Base-by-base conservation (phyloP, 2,329 filamentous ascomycete genomes). In the Fusarium begoniae region DNA sequence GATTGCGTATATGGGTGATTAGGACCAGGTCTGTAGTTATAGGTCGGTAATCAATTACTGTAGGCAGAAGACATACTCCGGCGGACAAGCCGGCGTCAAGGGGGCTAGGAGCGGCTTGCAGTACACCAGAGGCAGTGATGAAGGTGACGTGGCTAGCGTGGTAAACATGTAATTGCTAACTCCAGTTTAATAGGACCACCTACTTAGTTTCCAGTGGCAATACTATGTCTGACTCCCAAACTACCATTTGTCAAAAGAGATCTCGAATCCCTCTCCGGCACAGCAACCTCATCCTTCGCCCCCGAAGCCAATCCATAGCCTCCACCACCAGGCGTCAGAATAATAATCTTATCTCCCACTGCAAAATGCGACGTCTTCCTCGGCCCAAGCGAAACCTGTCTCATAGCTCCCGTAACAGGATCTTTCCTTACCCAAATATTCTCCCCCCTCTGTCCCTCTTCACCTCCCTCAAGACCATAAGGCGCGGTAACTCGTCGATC, bases 401-500 rank as follows among this genome's bases (percentile, higher is more conserved):
- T 74, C 7, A 82, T 75, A 69, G 80, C 75, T 7, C 81, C 80
- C 0, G 79, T 77, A 7, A 78, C 69, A 0, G 79, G 69, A 30
- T 80, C 73, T 26, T 75, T 77, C 1, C 79, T 75, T 3, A 93
- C 87, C 91, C 92, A 94, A 44, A 93, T 84, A 72, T 95, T 95
- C 64, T 92, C 81, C 0, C 93, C 93, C 12, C 90, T 87, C 66
- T 88, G 83, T 0, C 91, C 93, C 51, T 93, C 90, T 14, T 89
- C 89, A 3, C 93, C 93, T 0, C 93, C 93, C 24, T 89, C 89
- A 66, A 95, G 86, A 0, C 93, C 93, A 64, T 94, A 95, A 0
- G 94, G 94, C 59, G 90, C 87, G 72, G 93, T 91, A 0, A 96
- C 93, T 37, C 94, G 84, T 24, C 94, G 82, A 81, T 97, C 94